Evolutionary conservation across 1,284 basidiomycete species (phyloP).

Genomic region (Schizophyllum amplum): DNA sequence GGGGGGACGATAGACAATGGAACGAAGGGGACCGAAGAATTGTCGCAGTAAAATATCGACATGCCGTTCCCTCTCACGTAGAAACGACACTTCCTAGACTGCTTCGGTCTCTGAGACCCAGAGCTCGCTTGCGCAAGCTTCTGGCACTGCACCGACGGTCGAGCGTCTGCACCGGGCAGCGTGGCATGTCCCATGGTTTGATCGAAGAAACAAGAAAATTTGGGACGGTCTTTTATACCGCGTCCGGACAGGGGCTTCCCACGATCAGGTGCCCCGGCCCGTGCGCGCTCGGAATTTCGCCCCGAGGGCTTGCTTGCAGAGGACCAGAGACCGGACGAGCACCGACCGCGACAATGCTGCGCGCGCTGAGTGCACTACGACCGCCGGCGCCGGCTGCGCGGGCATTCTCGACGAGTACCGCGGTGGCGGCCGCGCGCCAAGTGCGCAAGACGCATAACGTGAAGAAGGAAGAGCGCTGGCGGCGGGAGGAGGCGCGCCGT

Average conservation of each 20-base stretch:
- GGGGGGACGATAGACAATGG: background rate
- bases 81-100: slow-evolving; percentile 32
- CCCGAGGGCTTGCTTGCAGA: background rate
- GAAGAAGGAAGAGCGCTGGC: slow-evolving; percentile 29
- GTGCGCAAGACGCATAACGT: background rate
- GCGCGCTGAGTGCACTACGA: background rate
- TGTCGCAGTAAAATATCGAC: slow-evolving; percentile 29
- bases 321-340: background rate
- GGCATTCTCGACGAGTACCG: background rate
- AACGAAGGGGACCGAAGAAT: slow-evolving; percentile 5
- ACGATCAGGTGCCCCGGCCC: slow-evolving; percentile 13
- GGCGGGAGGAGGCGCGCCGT: slow-evolving; percentile 32
- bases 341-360: slow-evolving; percentile 4
- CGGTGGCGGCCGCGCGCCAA: background rate
- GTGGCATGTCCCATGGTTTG: slow-evolving; percentile 26
- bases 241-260: slow-evolving; percentile 9
- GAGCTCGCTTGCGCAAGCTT: slow-evolving; percentile 23
- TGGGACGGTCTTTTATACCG: slow-evolving; percentile 8
- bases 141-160: slow-evolving; percentile 31
- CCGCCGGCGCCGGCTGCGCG: background rate
- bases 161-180: slow-evolving; percentile 25
- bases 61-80: slow-evolving; percentile 29
- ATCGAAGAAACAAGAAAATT: slow-evolving; percentile 3
- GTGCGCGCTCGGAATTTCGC: background rate
- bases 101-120: slow-evolving; percentile 25